Evolutionary conservation across 2,329 filamentous ascomycete genomes (phyloP).

Genomic region (Madurella mycetomatis): DNA sequence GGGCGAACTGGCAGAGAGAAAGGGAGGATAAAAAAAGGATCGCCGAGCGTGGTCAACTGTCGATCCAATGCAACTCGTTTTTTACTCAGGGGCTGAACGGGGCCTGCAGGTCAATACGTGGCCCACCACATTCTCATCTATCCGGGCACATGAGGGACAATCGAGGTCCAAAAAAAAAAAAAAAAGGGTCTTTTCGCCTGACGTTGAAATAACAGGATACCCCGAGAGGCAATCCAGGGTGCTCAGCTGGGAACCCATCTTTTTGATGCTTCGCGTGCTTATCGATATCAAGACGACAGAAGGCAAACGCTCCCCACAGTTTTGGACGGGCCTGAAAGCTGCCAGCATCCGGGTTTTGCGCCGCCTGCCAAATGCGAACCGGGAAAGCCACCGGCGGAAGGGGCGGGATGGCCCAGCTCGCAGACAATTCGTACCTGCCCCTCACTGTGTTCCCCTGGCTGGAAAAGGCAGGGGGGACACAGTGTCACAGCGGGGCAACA

Average conservation of each 20-base stretch:
- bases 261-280: too few species aligned
- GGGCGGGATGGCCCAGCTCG: too few species aligned
- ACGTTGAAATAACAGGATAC: too few species aligned
- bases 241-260: background rate
- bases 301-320: background rate
- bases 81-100: conserved; percentile 7
- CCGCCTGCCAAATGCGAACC: background rate
- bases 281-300: background rate
- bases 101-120: background rate
- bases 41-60: conserved; percentile 8
- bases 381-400: background rate
- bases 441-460: background rate
- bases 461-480: background rate
- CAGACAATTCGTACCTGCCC: too few species aligned
- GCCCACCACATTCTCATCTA: background rate
- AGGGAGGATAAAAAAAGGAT: conserved; percentile 8
- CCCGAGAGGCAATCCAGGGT: background rate
- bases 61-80: conserved; percentile 15
- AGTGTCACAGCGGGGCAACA: conserved; percentile 1
- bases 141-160: background rate
- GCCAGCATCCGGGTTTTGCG: background rate
- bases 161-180: background rate
- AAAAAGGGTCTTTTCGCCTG: background rate
- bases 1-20: background rate
- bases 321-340: background rate